Evolutionary conservation across 345 rosid species (phyloP).

Genomic region (Arabidopsis arenosa): DNA sequence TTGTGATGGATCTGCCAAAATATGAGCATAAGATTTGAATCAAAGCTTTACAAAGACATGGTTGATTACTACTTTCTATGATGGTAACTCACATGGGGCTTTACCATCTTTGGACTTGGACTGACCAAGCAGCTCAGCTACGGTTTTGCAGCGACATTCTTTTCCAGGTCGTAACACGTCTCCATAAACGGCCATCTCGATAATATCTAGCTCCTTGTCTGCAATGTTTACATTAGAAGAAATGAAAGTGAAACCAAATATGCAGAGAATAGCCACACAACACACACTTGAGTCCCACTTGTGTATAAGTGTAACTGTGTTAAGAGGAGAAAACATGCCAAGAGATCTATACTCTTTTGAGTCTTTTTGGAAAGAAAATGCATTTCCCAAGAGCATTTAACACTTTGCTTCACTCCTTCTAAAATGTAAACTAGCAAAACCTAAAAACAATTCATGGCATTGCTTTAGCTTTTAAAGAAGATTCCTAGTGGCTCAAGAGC

Average conservation of each 20-base stretch:
- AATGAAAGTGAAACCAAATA: slow-evolving; percentile 6
- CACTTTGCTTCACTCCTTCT: slow-evolving; percentile 28
- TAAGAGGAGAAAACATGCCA: background rate
- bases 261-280: background rate
- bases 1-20: background rate
- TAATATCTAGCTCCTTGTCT: slow-evolving; percentile 93
- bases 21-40: slow-evolving; percentile 10
- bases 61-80: slow-evolving; percentile 27
- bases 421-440: slow-evolving; percentile 31
- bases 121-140: slow-evolving; percentile 84
- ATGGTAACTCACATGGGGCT: slow-evolving; percentile 79
- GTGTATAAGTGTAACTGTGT: background rate
- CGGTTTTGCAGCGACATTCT: slow-evolving; percentile 85
- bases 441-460: background rate
- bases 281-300: background rate
- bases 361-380: slow-evolving; percentile 26
- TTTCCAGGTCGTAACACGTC: slow-evolving; percentile 90
- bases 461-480: slow-evolving; percentile 34
- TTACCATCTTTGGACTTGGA: slow-evolving; percentile 68
- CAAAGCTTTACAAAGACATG: slow-evolving; percentile 28
- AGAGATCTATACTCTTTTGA: background rate
- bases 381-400: slow-evolving; percentile 35
- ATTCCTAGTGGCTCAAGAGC: slow-evolving; percentile 36
- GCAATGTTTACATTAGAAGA: slow-evolving; percentile 30
- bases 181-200: slow-evolving; percentile 98